phyloP scores from a whole-genome alignment of 768 basidiomycete species.

The Lentinus tigrinus region DNA sequence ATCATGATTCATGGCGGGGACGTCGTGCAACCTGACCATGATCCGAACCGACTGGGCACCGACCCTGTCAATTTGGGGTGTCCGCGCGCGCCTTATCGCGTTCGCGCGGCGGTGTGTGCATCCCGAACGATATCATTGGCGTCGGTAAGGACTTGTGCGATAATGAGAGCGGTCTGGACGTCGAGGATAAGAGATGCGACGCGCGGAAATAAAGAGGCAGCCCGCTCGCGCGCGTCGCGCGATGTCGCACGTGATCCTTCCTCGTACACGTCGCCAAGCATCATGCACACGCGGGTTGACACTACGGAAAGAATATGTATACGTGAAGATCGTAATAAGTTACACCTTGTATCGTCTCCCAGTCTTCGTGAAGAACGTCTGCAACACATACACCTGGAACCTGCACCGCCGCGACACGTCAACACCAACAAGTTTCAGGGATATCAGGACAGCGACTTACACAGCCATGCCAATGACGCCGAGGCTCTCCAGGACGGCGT shows the following conservation, averaged over 20 bases:
- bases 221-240: no score
- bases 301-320: slow-evolving; percentile 2
- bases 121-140: no score
- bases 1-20: neutral
- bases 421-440: neutral
- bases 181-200: no score
- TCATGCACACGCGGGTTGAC: neutral
- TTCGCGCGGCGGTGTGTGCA: neutral
- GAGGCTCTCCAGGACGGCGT: slow-evolving; percentile 77
- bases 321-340: slow-evolving; percentile 20
- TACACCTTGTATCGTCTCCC: slow-evolving; percentile 88
- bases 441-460: slow-evolving; percentile 47
- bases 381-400: slow-evolving; percentile 86
- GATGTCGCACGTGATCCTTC: no score
- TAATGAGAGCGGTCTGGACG: neutral
- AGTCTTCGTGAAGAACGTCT: slow-evolving; percentile 96
- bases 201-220: no score
- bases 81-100: neutral
- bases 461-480: slow-evolving; percentile 83
- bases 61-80: neutral
- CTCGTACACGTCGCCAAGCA: neutral
- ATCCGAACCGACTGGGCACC: slow-evolving; percentile 13
- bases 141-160: neutral
- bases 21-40: slow-evolving; percentile 9
- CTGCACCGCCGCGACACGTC: slow-evolving; percentile 39